Evolutionary conservation across 257 asterid species (phyloP).

Genomic region (Lycium barbarum): DNA sequence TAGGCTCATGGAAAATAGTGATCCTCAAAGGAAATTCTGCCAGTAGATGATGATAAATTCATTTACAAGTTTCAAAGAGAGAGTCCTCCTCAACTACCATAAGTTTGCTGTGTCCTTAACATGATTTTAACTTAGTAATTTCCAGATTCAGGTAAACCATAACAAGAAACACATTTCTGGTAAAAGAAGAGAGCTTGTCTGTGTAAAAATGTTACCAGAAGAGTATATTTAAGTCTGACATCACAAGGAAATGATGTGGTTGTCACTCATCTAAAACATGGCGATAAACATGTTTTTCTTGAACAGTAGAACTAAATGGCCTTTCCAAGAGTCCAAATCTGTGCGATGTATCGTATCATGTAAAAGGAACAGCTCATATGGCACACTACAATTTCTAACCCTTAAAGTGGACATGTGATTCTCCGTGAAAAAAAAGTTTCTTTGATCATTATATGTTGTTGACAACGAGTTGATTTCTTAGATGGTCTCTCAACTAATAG

Average conservation of each 20-base stretch:
- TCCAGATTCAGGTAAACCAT: background rate
- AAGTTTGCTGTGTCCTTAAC: background rate
- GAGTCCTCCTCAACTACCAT: background rate
- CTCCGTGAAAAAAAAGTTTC: no score
- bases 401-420: no score
- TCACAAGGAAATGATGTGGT: background rate
- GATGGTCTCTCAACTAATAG: no score
- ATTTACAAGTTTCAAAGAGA: background rate
- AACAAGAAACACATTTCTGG: background rate
- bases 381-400: no score
- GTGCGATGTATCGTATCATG: no score
- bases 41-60: background rate
- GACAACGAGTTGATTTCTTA: no score
- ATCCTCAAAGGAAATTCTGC: background rate
- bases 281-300: no score
- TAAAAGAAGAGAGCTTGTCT: background rate
- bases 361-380: no score
- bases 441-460: no score
- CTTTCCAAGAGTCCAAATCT: no score
- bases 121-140: background rate
- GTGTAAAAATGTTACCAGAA: background rate
- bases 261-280: background rate
- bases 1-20: background rate
- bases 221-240: background rate
- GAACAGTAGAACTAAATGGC: no score